phyloP scores from a whole-genome alignment of 176 grass and related monocot species.

The Aegilops umbellulata region DNA sequence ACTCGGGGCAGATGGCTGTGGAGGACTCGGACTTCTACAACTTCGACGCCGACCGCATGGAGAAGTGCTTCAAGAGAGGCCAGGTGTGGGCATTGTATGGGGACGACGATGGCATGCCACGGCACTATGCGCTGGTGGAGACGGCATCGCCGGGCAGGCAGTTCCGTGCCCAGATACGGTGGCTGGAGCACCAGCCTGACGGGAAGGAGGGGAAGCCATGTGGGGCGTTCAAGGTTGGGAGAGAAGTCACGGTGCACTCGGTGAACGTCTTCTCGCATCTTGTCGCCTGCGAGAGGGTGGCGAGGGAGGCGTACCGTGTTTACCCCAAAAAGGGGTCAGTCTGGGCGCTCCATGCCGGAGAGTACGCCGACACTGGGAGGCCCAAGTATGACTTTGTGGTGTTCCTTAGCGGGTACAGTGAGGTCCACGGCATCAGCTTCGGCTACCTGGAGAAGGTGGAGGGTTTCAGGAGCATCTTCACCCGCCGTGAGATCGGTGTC shows the following conservation, averaged over 20 bases:
- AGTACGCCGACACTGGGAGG: conserved; percentile 5
- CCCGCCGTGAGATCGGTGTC: conserved; percentile 41
- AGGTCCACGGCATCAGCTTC: conserved; percentile 62
- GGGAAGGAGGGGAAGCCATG: conserved; percentile 49
- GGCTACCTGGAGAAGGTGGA: conserved; percentile 77
- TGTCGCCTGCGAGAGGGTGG: conserved; percentile 49
- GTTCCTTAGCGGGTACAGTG: conserved; percentile 64
- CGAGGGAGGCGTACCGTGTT: conserved; percentile 60
- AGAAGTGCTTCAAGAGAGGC: conserved; percentile 77
- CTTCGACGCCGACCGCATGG: conserved; percentile 67
- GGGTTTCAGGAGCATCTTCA: conserved; percentile 87
- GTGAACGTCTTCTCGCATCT: conserved; percentile 89
- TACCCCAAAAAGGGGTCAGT: conserved; percentile 76
- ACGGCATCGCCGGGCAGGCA: conserved; percentile 29
- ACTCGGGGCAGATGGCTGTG: conserved; percentile 63
- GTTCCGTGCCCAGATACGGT: conserved; percentile 51
- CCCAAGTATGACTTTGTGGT: conserved; percentile 64
- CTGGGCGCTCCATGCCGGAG: conserved; percentile 63
- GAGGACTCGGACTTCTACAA: conserved; percentile 95
- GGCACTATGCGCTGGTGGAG: conserved; percentile 67
- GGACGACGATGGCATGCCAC: conserved; percentile 86
- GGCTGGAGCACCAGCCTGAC: conserved; percentile 61
- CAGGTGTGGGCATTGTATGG: conserved; percentile 94
- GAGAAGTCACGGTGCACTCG: conserved; percentile 46
- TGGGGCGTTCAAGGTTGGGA: conserved; percentile 75